Evolutionary conservation across 139 green algal species (phyloP).

Genomic region (Chlorokybus atmophyticus): DNA sequence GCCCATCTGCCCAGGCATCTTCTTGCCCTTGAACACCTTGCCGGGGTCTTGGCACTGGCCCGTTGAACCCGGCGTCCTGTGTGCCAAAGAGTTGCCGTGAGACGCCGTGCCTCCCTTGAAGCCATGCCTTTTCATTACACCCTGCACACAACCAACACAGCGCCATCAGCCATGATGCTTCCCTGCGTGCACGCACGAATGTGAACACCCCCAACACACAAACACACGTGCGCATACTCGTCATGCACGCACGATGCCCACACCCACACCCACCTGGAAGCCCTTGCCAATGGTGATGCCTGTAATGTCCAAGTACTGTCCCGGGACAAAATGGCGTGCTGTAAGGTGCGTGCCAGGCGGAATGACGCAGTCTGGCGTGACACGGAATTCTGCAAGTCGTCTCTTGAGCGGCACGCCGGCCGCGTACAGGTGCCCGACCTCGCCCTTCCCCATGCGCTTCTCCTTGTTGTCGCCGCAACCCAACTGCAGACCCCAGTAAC

Average conservation of each 20-base stretch:
- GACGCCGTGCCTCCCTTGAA: slow-evolving; percentile 77
- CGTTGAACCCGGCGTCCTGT: slow-evolving; percentile 53
- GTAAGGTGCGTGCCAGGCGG: slow-evolving; percentile 58
- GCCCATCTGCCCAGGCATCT: slow-evolving; percentile 92
- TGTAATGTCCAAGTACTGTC: slow-evolving; percentile 84
- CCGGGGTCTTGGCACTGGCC: slow-evolving; percentile 51
- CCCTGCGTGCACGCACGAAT: slow-evolving; percentile 8
- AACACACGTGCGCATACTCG: too few relatives aligned
- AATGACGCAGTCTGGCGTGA: slow-evolving; percentile 70
- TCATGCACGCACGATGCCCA: too few relatives aligned
- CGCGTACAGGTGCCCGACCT: slow-evolving; percentile 37
- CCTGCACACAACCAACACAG: slow-evolving; percentile 27
- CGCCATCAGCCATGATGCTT: too few relatives aligned
- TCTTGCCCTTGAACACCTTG: slow-evolving; percentile 88
- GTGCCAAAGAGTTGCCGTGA: slow-evolving; percentile 72
- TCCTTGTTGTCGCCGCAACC: slow-evolving; percentile 50
- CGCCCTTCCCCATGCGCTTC: slow-evolving; percentile 47
- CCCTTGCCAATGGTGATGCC: slow-evolving; percentile 86
- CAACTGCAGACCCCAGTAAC: slow-evolving; percentile 67
- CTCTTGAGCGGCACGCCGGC: slow-evolving; percentile 53
- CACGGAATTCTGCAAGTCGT: slow-evolving; percentile 67
- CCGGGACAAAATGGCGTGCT: slow-evolving; percentile 72
- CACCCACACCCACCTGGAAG: slow-evolving; percentile 70
- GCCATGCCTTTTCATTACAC: slow-evolving; percentile 85
- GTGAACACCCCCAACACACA: too few relatives aligned